A percentile compares a stretch with the other conserved stretches of the same genome.
Evolutionary conservation across 768 basidiomycete species (phyloP).

Genomic region (Sutorius australiensis): DNA sequence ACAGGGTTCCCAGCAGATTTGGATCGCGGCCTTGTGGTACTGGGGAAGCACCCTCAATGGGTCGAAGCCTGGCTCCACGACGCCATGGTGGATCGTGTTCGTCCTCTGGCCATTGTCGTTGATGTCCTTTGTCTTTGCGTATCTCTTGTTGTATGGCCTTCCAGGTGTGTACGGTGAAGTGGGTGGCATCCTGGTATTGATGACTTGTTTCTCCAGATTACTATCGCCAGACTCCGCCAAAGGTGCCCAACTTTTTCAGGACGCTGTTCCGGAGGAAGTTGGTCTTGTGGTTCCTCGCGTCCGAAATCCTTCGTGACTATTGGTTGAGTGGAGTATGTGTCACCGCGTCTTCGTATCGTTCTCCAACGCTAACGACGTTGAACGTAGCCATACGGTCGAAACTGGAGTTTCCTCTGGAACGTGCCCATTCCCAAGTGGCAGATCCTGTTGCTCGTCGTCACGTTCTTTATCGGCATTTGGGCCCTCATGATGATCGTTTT

Average conservation of each 20-base stretch:
- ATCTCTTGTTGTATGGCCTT: conserved; percentile 80
- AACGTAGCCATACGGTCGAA: conserved; percentile 79
- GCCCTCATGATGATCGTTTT: conserved; percentile 66
- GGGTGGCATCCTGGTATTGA: not conserved
- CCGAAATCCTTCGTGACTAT: conserved; percentile 88
- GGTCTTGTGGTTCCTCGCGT: conserved; percentile 92
- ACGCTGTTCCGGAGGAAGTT: conserved; percentile 89
- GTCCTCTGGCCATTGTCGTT: conserved; percentile 79
- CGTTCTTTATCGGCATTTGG: conserved; percentile 90
- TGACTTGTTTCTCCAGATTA: conserved; percentile 51
- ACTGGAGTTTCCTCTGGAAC: conserved; percentile 93
- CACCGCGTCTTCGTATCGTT: not conserved
- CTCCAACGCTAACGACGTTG: conserved; percentile 10
- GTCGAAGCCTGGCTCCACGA: conserved; percentile 43
- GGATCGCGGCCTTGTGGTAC: conserved; percentile 95
- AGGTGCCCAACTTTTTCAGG: conserved; percentile 87
- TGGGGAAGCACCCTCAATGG: conserved; percentile 84
- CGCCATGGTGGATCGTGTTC: conserved; percentile 84
- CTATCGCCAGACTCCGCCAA: conserved; percentile 89
- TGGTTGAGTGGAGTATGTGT: conserved; percentile 79
- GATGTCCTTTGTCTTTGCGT: conserved; percentile 73
- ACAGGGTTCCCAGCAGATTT: conserved; percentile 92
- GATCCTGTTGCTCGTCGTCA: conserved; percentile 71
- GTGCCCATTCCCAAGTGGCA: conserved; percentile 80
- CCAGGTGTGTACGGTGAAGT: conserved; percentile 53